These are phyloP conservation scores for Trypanosoma mega DNA, from an alignment of 208 protist genomes.

Conservation along the genomic window DNA sequence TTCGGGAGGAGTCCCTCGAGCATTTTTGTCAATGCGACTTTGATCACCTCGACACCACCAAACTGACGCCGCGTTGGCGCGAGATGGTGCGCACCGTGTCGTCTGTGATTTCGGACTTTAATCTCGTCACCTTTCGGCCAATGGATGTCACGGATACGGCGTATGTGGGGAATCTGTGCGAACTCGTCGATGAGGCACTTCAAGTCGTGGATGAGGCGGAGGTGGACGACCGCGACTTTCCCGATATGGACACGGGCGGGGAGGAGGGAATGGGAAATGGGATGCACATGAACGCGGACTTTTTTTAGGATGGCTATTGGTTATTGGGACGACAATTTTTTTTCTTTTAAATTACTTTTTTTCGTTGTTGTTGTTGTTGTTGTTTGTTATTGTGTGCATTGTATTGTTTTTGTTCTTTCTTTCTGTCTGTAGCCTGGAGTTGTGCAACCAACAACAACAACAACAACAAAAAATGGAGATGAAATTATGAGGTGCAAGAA, in stretches of 20 bases:
- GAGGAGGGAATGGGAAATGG: too few relatives aligned
- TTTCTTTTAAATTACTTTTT: too few relatives aligned
- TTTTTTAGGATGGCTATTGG: too few relatives aligned
- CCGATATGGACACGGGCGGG: conserved; percentile 13
- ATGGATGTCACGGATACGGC: conserved; percentile 72
- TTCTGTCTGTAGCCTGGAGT: too few relatives aligned
- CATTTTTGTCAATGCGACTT: conserved; percentile 90
- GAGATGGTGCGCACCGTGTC: conserved; percentile 70
- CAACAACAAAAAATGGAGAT: background rate
- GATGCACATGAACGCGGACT: too few relatives aligned
- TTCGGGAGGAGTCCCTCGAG: conserved; percentile 74
- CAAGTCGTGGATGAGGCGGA: conserved; percentile 88
- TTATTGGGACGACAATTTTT: too few relatives aligned
- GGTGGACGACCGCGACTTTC: conserved; percentile 70
- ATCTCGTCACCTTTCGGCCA: conserved; percentile 80
- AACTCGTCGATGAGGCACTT: conserved; percentile 76
- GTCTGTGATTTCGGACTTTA: conserved; percentile 74
- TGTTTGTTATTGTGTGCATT: too few relatives aligned
- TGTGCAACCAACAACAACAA: too few relatives aligned
- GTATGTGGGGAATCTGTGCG: conserved; percentile 73
- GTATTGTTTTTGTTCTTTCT: too few relatives aligned
- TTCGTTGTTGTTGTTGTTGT: too few relatives aligned
- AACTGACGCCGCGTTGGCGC: conserved; percentile 58
- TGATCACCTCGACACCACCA: conserved; percentile 73
- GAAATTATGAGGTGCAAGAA: background rate